Percentiles rank a stretch among this genome's conserved stretches.
phyloP scores from a whole-genome alignment of 148 eudicot species.

The Rhododendron griersonianum region DNA sequence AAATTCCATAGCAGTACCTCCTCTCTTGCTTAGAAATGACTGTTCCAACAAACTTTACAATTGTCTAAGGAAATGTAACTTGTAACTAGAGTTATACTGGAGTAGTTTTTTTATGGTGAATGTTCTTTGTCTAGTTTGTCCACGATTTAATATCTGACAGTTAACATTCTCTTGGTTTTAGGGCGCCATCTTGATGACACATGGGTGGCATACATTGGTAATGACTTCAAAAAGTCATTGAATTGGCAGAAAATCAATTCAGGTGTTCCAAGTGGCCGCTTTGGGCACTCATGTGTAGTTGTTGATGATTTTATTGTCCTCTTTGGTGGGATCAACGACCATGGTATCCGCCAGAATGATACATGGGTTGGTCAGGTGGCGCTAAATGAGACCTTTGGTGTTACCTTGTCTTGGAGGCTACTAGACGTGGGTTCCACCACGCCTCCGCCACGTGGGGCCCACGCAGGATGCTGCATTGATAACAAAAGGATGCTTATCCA shows the following conservation, averaged over 20 bases:
- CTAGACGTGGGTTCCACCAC: slow-evolving; percentile 60
- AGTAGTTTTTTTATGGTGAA: slow-evolving; percentile 9
- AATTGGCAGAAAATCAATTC: slow-evolving; percentile 72
- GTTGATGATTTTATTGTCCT: slow-evolving; percentile 57
- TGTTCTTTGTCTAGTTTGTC: not conserved
- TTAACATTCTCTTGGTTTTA: slow-evolving; percentile 26
- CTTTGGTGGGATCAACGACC: slow-evolving; percentile 94
- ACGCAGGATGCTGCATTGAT: slow-evolving; percentile 78
- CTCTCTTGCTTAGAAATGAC: not conserved
- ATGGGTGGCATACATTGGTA: slow-evolving; percentile 75
- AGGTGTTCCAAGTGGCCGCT: slow-evolving; percentile 86
- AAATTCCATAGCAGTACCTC: not conserved
- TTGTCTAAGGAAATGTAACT: not conserved
- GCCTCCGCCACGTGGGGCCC: slow-evolving; percentile 97
- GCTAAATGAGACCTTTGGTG: slow-evolving; percentile 28
- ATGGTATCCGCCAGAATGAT: slow-evolving; percentile 83
- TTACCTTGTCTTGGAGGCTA: slow-evolving; percentile 62
- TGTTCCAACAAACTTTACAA: not conserved
- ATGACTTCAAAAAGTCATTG: slow-evolving; percentile 37
- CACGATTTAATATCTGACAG: not conserved
- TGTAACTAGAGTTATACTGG: not conserved
- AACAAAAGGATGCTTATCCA: slow-evolving; percentile 68
- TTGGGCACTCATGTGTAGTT: slow-evolving; percentile 84
- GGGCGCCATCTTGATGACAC: slow-evolving; percentile 99
- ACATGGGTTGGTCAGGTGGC: slow-evolving; percentile 73